Evolutionary conservation across 1,139 yeast genomes (phyloP).

Genomic region (Geotrichum klebahnii): DNA sequence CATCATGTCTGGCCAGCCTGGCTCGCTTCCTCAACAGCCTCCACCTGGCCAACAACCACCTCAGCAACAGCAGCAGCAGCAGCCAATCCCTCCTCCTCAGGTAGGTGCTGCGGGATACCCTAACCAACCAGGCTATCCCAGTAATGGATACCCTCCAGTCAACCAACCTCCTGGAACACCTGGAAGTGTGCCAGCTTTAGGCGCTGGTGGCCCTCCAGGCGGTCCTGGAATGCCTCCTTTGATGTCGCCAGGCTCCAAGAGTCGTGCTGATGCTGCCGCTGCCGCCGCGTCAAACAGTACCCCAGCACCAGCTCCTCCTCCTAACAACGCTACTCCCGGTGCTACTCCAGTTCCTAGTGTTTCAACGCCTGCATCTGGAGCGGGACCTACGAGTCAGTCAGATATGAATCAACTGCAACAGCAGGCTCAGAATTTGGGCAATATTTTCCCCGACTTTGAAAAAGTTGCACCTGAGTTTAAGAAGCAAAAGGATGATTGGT

Average conservation of each 20-base stretch:
- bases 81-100: constrained; percentile 23
- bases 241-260: constrained; percentile 25
- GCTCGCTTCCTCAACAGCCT: constrained; percentile 21
- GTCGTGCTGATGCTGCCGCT: constrained; percentile 26
- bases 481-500: constrained; percentile 82
- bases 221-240: constrained; percentile 25
- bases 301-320: constrained; percentile 31
- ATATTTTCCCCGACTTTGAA: constrained; percentile 79
- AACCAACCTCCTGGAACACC: constrained; percentile 21
- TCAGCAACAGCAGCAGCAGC: constrained; percentile 23
- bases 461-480: constrained; percentile 71
- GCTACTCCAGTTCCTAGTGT: constrained; percentile 23
- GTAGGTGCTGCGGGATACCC: constrained; percentile 18
- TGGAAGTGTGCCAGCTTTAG: constrained; percentile 20
- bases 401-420: constrained; percentile 35
- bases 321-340: constrained; percentile 26
- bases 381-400: constrained; percentile 28
- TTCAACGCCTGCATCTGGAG: constrained; percentile 23
- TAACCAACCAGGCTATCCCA: neutral
- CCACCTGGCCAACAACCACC: too few species aligned
- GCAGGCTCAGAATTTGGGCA: constrained; percentile 34
- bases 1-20: constrained; percentile 37
- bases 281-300: constrained; percentile 24
- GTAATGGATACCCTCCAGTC: constrained; percentile 20
- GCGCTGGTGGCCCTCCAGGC: constrained; percentile 19